A percentile compares a stretch with the other conserved stretches of the same genome.
These are phyloP conservation scores for Tephrocybe sp. DNA, from an alignment of 768 basidiomycete genomes.

Conservation along the genomic window DNA sequence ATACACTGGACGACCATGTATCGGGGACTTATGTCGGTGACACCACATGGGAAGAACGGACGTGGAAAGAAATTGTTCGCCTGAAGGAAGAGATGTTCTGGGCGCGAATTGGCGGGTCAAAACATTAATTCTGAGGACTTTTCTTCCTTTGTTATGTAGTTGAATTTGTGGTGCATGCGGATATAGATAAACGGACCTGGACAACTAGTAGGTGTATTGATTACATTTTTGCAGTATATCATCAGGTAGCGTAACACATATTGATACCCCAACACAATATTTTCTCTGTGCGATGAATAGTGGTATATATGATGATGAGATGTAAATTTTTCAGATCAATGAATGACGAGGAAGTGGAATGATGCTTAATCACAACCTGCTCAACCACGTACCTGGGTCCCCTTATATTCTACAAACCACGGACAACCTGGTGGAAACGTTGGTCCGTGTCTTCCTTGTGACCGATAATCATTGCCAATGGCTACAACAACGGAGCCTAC, in stretches of 20 bases:
- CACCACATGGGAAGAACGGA: constrained; percentile 81
- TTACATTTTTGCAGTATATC: constrained; percentile 8
- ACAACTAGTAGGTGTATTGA: constrained; percentile 1
- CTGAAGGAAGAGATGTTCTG: constrained; percentile 86
- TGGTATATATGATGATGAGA: background rate
- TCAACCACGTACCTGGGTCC: background rate
- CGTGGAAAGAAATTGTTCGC: constrained; percentile 76
- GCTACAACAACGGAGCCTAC: constrained; percentile 25
- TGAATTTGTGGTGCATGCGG: background rate
- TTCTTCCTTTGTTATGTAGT: no score
- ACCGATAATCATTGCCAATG: constrained; percentile 5
- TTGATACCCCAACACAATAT: constrained; percentile 6
- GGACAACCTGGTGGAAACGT: background rate
- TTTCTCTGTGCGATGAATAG: background rate
- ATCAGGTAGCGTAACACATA: constrained; percentile 2
- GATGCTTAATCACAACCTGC: no score
- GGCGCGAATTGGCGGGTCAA: constrained; percentile 67
- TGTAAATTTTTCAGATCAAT: background rate
- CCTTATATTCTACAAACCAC: background rate
- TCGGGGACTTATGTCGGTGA: constrained; percentile 56
- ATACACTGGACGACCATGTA: constrained; percentile 23
- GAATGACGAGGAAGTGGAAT: background rate
- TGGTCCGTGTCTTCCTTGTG: no score
- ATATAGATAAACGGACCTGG: background rate
- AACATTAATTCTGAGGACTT: constrained; percentile 17